Conservation (phyloP, 169 alveolate species). For the Plasmodium ovale region DNA sequence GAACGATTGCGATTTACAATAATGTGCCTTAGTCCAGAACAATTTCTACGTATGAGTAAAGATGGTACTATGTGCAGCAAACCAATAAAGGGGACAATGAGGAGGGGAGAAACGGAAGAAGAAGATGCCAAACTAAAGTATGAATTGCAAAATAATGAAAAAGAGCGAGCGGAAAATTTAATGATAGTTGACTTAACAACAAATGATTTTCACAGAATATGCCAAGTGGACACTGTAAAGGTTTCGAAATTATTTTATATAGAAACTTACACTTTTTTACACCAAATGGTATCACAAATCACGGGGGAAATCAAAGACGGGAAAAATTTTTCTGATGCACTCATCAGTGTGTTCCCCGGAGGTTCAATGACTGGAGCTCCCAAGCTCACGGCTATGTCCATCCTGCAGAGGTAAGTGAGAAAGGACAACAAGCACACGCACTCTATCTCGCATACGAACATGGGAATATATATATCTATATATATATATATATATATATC, state of each 20-base stretch:
- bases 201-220: slow-evolving; percentile 78
- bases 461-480: background rate
- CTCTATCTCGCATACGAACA: background rate
- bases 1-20: background rate
- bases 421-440: background rate
- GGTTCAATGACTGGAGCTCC: slow-evolving; percentile 85
- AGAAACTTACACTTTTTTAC: slow-evolving; percentile 76
- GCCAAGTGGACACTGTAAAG: slow-evolving; percentile 71
- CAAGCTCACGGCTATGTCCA: slow-evolving; percentile 66
- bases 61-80: slow-evolving; percentile 74
- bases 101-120: slow-evolving; percentile 74
- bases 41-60: slow-evolving; percentile 68
- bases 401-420: slow-evolving; percentile 42
- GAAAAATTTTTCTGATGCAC: slow-evolving; percentile 57
- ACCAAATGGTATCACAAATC: slow-evolving; percentile 80
- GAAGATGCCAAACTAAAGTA: slow-evolving; percentile 71
- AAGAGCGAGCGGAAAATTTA: slow-evolving; percentile 80
- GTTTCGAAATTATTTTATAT: slow-evolving; percentile 72
- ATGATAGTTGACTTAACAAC: slow-evolving; percentile 82
- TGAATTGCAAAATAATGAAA: slow-evolving; percentile 62
- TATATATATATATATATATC: background rate
- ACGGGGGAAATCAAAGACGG: slow-evolving; percentile 53
- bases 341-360: slow-evolving; percentile 79
- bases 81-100: slow-evolving; percentile 81
- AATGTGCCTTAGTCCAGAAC: slow-evolving; percentile 80